These are phyloP conservation scores for Citrus cavaleriei DNA, from an alignment of 345 rosid species.

Conservation along the genomic window DNA sequence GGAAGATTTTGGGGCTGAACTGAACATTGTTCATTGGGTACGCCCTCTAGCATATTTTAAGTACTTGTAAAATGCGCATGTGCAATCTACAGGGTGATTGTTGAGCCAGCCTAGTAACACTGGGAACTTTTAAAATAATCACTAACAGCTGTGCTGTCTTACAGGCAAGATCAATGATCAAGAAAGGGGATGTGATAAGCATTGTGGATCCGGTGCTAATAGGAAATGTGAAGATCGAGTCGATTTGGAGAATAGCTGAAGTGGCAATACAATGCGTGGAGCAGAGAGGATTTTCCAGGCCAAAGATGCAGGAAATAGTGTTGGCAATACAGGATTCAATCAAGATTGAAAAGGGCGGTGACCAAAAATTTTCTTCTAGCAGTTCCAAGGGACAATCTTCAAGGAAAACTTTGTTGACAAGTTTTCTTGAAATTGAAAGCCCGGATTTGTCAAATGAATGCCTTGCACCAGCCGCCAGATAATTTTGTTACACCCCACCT, in stretches of 20 bases:
- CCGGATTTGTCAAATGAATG: constrained; percentile 70
- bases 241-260: constrained; percentile 91
- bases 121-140: background rate
- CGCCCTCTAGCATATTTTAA: background rate
- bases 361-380: constrained; percentile 33
- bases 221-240: constrained; percentile 67
- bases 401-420: constrained; percentile 74
- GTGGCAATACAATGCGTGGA: constrained; percentile 85
- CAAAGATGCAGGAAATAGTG: constrained; percentile 87
- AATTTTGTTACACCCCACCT: constrained; percentile 1
- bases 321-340: constrained; percentile 81
- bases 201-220: constrained; percentile 59
- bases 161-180: constrained; percentile 84
- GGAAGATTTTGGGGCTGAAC: constrained; percentile 82
- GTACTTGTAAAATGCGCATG: background rate
- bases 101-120: background rate
- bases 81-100: background rate
- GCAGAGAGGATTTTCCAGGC: constrained; percentile 59
- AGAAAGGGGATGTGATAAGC: constrained; percentile 75
- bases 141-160: background rate
- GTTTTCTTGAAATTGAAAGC: constrained; percentile 91
- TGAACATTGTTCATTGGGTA: constrained; percentile 97
- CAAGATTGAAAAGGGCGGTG: constrained; percentile 64
- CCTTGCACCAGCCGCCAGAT: constrained; percentile 80
- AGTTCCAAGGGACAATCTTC: constrained; percentile 67